A percentile compares a stretch with the other conserved stretches of the same genome.
Evolutionary conservation across 257 asterid genomes (phyloP).

Genomic region (Salvia splendens): DNA sequence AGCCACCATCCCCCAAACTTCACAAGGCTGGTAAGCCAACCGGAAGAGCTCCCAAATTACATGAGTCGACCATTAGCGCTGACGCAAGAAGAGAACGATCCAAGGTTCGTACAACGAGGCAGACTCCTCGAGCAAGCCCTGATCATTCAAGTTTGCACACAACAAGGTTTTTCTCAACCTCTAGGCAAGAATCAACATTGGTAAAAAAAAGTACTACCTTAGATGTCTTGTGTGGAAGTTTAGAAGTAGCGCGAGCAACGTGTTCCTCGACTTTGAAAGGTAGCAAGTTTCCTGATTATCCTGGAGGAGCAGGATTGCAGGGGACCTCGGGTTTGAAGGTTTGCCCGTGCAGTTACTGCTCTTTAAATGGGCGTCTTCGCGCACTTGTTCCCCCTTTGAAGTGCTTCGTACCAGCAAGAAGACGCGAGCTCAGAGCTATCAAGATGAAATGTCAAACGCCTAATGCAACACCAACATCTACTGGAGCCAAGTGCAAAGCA

Average conservation of each 20-base stretch:
- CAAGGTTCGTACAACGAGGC: not conserved
- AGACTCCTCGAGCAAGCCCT: not conserved
- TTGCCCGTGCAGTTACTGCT: constrained; percentile 57
- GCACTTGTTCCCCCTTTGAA: constrained; percentile 54
- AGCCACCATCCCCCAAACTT: not conserved
- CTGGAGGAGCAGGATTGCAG: constrained; percentile 32
- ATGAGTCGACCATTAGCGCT: constrained; percentile 59
- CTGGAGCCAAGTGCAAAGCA: not conserved
- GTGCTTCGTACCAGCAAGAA: constrained; percentile 53
- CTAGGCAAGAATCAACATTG: constrained; percentile 5
- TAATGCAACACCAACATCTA: constrained; percentile 22
- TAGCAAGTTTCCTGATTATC: constrained; percentile 47
- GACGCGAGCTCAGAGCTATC: constrained; percentile 46
- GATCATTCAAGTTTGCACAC: not conserved
- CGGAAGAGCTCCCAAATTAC: constrained; percentile 42
- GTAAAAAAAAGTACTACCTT: not conserved
- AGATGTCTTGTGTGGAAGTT: constrained; percentile 14
- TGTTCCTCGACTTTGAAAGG: constrained; percentile 62
- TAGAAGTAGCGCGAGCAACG: constrained; percentile 38
- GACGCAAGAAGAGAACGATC: constrained; percentile 41
- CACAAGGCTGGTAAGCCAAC: not conserved
- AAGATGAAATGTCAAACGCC: constrained; percentile 38
- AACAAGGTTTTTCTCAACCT: constrained; percentile 29
- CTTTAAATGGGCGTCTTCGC: constrained; percentile 61
- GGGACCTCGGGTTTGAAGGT: constrained; percentile 56